phyloP scores from a whole-genome alignment of 192 early-diverging fungal species.

The Spinellus fusiger region DNA sequence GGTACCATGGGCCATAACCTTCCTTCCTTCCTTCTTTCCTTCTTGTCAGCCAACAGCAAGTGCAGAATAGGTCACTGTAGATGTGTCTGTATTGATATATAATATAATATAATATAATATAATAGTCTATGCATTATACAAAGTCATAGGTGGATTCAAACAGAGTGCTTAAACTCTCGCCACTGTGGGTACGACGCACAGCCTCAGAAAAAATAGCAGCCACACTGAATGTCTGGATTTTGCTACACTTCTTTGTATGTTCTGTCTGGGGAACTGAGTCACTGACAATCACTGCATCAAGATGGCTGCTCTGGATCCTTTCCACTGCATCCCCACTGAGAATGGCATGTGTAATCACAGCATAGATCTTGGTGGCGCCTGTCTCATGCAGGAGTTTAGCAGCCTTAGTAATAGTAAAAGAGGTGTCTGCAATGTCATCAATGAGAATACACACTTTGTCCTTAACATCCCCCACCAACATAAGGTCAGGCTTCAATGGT shows the following conservation, averaged over 20 bases:
- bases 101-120: neutral
- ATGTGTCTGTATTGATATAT: neutral
- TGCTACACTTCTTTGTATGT: conserved; percentile 67
- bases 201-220: conserved; percentile 87
- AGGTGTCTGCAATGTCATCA: conserved; percentile 97
- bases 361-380: conserved; percentile 88
- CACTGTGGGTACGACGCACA: conserved; percentile 91
- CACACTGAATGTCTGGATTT: conserved; percentile 82
- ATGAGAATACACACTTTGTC: conserved; percentile 82
- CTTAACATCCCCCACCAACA: conserved; percentile 90
- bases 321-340: conserved; percentile 78
- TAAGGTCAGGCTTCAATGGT: conserved; percentile 69
- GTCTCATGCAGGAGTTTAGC: conserved; percentile 80
- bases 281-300: conserved; percentile 86
- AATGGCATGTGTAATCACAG: conserved; percentile 91
- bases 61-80: neutral
- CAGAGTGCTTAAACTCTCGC: conserved; percentile 86
- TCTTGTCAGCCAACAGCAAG: neutral
- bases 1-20: too few species aligned
- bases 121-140: neutral
- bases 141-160: conserved; percentile 41
- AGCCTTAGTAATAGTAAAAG: conserved; percentile 80
- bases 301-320: conserved; percentile 70
- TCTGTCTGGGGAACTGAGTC: conserved; percentile 93
- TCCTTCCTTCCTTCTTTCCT: too few species aligned